Evolutionary conservation across 805 yeast species (phyloP), one percentile per base, ranked within the genome.

Genomic region (Clavispora carvajalis): DNA sequence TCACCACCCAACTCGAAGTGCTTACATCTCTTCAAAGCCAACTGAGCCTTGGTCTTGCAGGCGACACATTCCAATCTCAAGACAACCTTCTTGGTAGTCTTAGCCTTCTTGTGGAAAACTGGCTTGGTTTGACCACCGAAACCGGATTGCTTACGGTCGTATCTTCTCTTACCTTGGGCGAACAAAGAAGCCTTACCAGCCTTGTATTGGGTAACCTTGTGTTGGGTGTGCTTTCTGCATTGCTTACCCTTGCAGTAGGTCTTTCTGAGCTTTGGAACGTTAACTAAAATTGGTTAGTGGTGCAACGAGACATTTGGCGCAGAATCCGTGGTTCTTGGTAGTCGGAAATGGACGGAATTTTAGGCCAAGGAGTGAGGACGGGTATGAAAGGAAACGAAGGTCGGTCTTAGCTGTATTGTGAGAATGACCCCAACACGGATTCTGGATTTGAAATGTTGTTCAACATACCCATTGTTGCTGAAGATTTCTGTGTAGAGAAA

Each of bases 111-210:
- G 86, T 89, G 98, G 97, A 93, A 93, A 78, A 93, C 85, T 71
- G 83, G 99, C 82, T 89, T 93, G 78, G 99, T 93, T 81, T 93
- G 99, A 87, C 99, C 99, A 87, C 99, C 99, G 79, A 82, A 93
- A 89, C 99, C 99, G 66, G 85, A 72, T 81, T 93, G 99, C 79
- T 93, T 93, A 79, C 99, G 96, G 91, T 93, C 99, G 81, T 93
- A 93, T 82, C 99, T 90, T 83, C 99, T 89, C 91, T 95, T 93
- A 85, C 99, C 99, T 80, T 93, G 98, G 63, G 98, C 96, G 71
- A 82, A 89, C 66, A 90, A 83, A 57, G 98, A 91, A 73, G 99
- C 98, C 82, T 93, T 93, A 79, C 99, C 99, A 72, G 98, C 96
- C 77, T 93, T 93, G 95, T 93, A 93, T 82, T 93, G 99, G 76